Base-by-base conservation (phyloP, 345 rosid species). In the Schrenkiella parvula region DNA sequence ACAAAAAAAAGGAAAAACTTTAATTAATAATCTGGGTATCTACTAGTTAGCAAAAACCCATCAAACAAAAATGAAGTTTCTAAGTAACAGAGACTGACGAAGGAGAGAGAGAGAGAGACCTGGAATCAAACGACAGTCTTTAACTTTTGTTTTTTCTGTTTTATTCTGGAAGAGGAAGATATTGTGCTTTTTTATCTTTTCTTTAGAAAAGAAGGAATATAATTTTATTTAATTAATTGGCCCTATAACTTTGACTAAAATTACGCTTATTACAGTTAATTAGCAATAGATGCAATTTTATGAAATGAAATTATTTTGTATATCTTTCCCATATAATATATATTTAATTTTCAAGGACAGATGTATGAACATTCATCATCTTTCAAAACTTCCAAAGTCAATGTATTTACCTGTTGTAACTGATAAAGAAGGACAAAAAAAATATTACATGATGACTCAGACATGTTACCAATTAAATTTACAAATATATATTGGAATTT, bases 71-170 rank as follows among this genome's bases (percentile, higher is more conserved):
- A 81, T 19, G 53, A 57, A 46, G 43, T 66, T 73, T 65, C 63
- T 63, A 41, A 75, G 37, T 68, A 22, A 68, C 68, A 59, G 68
- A 58, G 61, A 74, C 12, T 64, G 58, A 35, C 11, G 29, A 48
- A 31, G 12, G 51, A 37, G 48, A 38, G 10, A 32, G 23, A 65
- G 70, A 78, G 61, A 68, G 85, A 87, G 68, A 79, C 87, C 83
- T 85, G 79, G 84, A 83, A 81, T 92, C 84, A 80, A 88, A 48
- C 83, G 89, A 83, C 80, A 85, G 86, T 76, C n/a, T n/a, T n/a
- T n/a, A n/a, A n/a, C n/a, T n/a, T 81, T 75, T 22, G 8, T 44
- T 74, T 76, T 15, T 62, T 51, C n/a, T 66, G 19, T 47, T 46
- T 37, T 42, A 14, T 52, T 21, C 38, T 64, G 39, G 41, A 55